phyloP scores from a whole-genome alignment of 345 rosid genomes.

The Bruguiera parviflora region DNA sequence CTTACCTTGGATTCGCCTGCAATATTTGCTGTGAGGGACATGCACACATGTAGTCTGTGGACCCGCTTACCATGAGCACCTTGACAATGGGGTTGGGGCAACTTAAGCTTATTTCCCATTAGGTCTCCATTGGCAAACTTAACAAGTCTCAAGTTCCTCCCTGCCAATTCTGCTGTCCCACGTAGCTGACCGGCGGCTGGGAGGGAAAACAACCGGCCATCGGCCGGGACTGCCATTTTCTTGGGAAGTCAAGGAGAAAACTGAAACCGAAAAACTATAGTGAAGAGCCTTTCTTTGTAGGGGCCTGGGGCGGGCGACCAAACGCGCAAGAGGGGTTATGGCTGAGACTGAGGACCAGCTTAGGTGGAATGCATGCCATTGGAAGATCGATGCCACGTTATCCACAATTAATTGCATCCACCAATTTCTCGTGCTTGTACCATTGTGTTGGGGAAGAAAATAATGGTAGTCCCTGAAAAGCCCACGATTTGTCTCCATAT shows the following conservation, averaged over 20 bases:
- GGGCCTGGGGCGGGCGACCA: constrained; percentile 9
- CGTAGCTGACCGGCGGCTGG: constrained; percentile 45
- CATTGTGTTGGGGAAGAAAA: background rate
- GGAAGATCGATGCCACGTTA: constrained; percentile 56
- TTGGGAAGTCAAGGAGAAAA: constrained; percentile 13
- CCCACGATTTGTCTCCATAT: constrained; percentile 1
- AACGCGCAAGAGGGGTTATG: background rate
- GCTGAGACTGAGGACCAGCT: constrained; percentile 14
- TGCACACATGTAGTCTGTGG: constrained; percentile 29
- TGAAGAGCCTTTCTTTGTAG: constrained; percentile 7
- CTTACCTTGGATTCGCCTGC: constrained; percentile 52
- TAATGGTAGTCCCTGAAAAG: background rate
- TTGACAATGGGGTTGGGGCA: constrained; percentile 16
- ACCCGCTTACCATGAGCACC: constrained; percentile 1
- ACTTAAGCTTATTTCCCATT: constrained; percentile 65
- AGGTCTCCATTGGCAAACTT: constrained; percentile 60
- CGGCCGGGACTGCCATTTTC: constrained; percentile 56
- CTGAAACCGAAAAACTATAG: constrained; percentile 5
- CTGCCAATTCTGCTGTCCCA: constrained; percentile 27
- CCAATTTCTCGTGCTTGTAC: constrained; percentile 32
- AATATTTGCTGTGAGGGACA: constrained; percentile 50
- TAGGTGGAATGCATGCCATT: constrained; percentile 36
- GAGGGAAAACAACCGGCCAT: constrained; percentile 59
- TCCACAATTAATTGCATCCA: constrained; percentile 62
- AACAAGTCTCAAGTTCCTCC: constrained; percentile 35